Conservation (phyloP, 331 rosid species). For the Quercus phellos region DNA sequence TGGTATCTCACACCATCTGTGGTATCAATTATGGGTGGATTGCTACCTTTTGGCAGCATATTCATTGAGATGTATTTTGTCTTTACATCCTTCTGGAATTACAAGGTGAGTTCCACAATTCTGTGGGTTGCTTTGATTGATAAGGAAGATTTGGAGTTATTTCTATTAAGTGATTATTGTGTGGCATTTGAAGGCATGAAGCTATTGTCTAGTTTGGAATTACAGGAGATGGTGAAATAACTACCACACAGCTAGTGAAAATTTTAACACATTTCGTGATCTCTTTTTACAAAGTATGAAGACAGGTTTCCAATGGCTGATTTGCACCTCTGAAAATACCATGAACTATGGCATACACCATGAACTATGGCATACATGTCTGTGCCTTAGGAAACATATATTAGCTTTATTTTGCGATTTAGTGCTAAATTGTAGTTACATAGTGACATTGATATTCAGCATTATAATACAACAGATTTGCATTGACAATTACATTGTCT, state of each 20-base stretch:
- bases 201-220: neutral
- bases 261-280: neutral
- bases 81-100: conserved; percentile 99
- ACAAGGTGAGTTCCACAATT: conserved; percentile 61
- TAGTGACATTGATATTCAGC: neutral
- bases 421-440: neutral
- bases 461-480: neutral
- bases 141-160: neutral
- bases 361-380: neutral
- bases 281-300: neutral
- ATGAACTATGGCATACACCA: neutral
- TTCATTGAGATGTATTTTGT: conserved; percentile 99
- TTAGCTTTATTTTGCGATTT: neutral
- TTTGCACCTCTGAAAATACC: neutral
- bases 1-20: conserved; percentile 98
- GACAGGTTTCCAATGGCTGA: neutral
- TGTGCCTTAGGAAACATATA: neutral
- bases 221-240: neutral
- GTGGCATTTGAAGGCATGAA: neutral
- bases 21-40: conserved; percentile 97
- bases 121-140: neutral
- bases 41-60: conserved; percentile 98
- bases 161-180: neutral
- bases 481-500: neutral
- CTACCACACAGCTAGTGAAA: neutral